Conservation (phyloP, 176 grass and related monocot genomes). For the Dactylis glomerata region DNA sequence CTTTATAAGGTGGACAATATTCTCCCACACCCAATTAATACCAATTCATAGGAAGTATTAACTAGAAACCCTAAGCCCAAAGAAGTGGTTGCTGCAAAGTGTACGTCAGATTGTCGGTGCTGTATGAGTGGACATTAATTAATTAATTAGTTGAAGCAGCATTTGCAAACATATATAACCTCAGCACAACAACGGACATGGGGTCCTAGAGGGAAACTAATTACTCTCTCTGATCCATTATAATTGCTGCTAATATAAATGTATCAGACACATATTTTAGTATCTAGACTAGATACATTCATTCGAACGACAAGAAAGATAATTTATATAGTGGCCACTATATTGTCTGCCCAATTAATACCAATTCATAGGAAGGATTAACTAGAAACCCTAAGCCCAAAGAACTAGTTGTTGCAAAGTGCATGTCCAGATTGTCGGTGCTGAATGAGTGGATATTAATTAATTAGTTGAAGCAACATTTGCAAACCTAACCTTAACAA, state of each 20-base stretch:
- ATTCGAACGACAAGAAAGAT: too few species aligned
- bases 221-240: too few species aligned
- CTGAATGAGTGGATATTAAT: slow-evolving; percentile 24
- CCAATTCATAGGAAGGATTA: background rate
- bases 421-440: slow-evolving; percentile 24
- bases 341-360: background rate
- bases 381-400: background rate
- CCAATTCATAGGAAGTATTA: background rate
- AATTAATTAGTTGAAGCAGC: background rate
- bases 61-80: background rate
- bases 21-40: too few species aligned
- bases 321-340: background rate
- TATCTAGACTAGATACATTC: too few species aligned
- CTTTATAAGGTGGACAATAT: too few species aligned
- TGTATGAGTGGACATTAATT: slow-evolving; percentile 22
- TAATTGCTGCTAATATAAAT: too few species aligned
- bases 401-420: background rate
- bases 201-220: background rate
- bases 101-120: slow-evolving; percentile 27
- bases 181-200: background rate
- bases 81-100: background rate
- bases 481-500: slow-evolving; percentile 16
- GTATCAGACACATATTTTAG: too few species aligned
- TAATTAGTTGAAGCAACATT: background rate
- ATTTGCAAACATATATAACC: slow-evolving; percentile 23